Base-by-base conservation (phyloP, 139 green algal genomes). In the Volvox reticuliferus region DNA sequence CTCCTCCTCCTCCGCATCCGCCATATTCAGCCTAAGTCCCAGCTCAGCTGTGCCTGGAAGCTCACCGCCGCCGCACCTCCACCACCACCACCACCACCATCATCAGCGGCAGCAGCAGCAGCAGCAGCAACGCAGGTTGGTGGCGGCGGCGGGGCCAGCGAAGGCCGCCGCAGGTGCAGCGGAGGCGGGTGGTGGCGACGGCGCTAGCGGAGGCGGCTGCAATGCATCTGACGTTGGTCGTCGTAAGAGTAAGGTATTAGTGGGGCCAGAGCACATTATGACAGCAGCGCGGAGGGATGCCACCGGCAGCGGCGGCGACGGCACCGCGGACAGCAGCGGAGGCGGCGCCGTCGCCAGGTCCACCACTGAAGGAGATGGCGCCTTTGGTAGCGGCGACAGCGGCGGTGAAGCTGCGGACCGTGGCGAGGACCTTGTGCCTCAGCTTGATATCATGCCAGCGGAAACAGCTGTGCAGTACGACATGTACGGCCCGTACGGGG, bases 11-110 rank as follows among this genome's bases (percentile, higher is more conserved):
- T 67, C 82, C 20, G 32, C 82, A 18, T 88, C 82, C 21, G 82
- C 65, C 33, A 79, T 88, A 35, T 88, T 88, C 82, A 79, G 65
- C 63, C 36, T 88, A 24, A 88, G 82, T 36, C 82, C 82, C 9
- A 22, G 18, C 22, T 88, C 82, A 2, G 81, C 61, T 20, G 5
- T 61, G 61, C 81, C 30, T 12, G 79, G 79, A 28, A 71, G 30
- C 18, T 87, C 81, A 32, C 30, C 62, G 81, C 6, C 30, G 16
- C 0, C 81, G 30, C 55, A 35, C 62, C 62, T 62, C 30, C 50
- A n/a, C 14, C 50, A n/a, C 1, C 22, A n/a, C 79, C 26, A n/a
- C 1, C 28, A 33, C 17, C 28, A 79, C 21, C 71, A 35, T n/a
- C 35, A 65, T 32, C 2, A 37, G 32, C 76, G 26, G 76, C 76